These are phyloP conservation scores for Naganishia liquefaciens DNA, from an alignment of 1,284 basidiomycete species.

Conservation along the genomic window DNA sequence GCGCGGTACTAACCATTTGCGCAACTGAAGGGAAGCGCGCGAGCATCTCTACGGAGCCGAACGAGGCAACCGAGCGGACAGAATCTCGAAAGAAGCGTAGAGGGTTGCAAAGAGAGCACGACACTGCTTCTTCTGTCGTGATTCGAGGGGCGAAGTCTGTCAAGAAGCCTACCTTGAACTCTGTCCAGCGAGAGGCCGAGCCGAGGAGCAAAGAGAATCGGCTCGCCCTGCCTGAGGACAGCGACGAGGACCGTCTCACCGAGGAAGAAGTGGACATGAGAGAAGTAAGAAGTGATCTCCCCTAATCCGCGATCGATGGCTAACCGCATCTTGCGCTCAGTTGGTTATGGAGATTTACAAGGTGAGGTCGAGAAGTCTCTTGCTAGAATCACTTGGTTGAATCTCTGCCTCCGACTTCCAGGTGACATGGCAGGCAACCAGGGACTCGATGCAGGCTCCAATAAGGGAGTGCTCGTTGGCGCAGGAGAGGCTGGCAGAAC, in stretches of 20 bases:
- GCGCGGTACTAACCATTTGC: too few relatives aligned
- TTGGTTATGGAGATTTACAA: slow-evolving; percentile 11
- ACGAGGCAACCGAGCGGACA: too few relatives aligned
- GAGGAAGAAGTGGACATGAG: slow-evolving; percentile 4
- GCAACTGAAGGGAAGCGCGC: too few relatives aligned
- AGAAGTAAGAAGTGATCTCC: not conserved
- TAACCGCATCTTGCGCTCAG: not conserved
- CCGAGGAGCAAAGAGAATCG: too few relatives aligned
- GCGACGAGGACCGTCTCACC: not conserved
- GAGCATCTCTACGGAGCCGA: too few relatives aligned
- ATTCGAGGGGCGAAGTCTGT: too few relatives aligned
- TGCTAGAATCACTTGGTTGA: not conserved
- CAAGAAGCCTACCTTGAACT: too few relatives aligned
- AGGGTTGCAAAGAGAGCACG: too few relatives aligned
- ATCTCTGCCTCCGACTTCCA: not conserved
- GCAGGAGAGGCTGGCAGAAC: slow-evolving; percentile 10
- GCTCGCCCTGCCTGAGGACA: not conserved
- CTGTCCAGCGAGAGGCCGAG: too few relatives aligned
- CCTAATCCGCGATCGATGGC: too few relatives aligned
- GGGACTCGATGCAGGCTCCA: slow-evolving; percentile 8
- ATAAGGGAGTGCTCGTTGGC: slow-evolving; percentile 3
- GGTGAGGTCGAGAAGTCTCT: not conserved
- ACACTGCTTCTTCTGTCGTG: too few relatives aligned
- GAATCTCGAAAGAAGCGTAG: too few relatives aligned
- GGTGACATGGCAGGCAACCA: slow-evolving; percentile 15